These are phyloP conservation scores for Dictyostelium purpureum DNA, from an alignment of 78 protist species.

Conservation along the genomic window DNA sequence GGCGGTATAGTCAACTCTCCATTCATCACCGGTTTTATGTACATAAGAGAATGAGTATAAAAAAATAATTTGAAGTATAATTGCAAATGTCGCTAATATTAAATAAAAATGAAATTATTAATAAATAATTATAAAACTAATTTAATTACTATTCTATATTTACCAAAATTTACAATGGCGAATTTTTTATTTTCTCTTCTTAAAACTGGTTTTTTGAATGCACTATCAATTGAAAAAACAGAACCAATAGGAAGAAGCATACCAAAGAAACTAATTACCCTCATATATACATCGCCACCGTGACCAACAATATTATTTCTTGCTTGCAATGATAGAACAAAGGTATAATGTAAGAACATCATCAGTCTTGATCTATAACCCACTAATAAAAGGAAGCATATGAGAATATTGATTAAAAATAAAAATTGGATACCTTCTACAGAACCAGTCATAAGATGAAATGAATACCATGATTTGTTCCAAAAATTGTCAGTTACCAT, in stretches of 20 bases:
- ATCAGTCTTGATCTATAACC: slow-evolving; percentile 37
- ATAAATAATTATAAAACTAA: background rate
- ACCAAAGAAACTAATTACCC: slow-evolving; percentile 37
- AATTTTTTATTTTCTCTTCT: slow-evolving; percentile 22
- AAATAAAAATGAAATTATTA: background rate
- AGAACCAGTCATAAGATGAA: slow-evolving; percentile 54
- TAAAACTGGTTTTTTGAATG: slow-evolving; percentile 29
- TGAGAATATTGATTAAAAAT: slow-evolving; percentile 13
- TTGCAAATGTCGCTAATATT: slow-evolving; percentile 47
- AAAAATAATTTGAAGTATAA: slow-evolving; percentile 44
- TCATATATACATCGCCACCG: slow-evolving; percentile 68
- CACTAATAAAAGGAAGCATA: slow-evolving; percentile 8
- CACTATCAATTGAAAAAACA: slow-evolving; percentile 64
- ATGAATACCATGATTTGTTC: slow-evolving; percentile 29
- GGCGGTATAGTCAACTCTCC: slow-evolving; percentile 71
- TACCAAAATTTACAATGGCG: slow-evolving; percentile 10
- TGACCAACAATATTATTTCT: slow-evolving; percentile 61
- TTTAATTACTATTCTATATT: background rate
- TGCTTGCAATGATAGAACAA: slow-evolving; percentile 45
- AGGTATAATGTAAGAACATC: slow-evolving; percentile 48
- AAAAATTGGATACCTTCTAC: slow-evolving; percentile 14
- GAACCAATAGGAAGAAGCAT: slow-evolving; percentile 54
- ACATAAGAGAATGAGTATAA: slow-evolving; percentile 57
- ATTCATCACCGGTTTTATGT: slow-evolving; percentile 79
- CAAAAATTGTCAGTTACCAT: slow-evolving; percentile 7